These are phyloP conservation scores for Ustilaginoidea virens DNA, from an alignment of 2,329 filamentous ascomycete species.

Conservation along the genomic window DNA sequence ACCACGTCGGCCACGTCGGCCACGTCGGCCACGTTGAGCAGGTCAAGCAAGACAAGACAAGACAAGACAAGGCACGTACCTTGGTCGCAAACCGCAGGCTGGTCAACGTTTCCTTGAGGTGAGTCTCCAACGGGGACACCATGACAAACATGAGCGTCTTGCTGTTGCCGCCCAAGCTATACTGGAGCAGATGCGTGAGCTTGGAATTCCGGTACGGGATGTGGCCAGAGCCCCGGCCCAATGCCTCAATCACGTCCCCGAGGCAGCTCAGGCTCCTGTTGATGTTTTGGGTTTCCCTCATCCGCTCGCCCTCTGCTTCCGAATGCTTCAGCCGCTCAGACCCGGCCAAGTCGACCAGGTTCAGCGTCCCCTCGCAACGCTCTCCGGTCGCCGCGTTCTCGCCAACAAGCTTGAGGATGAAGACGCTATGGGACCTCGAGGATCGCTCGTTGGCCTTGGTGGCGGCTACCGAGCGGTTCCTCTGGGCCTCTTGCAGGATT, in stretches of 20 bases:
- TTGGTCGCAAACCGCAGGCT: conserved; percentile 94
- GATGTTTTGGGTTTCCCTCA: conserved; percentile 93
- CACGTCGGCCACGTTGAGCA: no score
- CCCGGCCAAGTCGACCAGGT: conserved; percentile 88
- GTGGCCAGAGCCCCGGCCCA: conserved; percentile 73
- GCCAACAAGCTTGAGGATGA: conserved; percentile 70
- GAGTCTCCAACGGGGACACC: conserved; percentile 81
- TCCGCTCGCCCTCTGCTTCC: conserved; percentile 68
- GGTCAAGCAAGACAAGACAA: no score
- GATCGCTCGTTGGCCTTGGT: conserved; percentile 97
- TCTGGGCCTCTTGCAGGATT: conserved; percentile 66
- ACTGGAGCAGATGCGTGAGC: conserved; percentile 89
- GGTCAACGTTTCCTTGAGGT: conserved; percentile 83
- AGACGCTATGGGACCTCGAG: conserved; percentile 88
- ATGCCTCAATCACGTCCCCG: conserved; percentile 83
- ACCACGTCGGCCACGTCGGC: no score
- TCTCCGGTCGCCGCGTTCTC: conserved; percentile 63
- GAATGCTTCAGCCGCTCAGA: conserved; percentile 83
- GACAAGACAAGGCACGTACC: conserved; percentile 45
- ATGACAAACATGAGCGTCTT: conserved; percentile 99
- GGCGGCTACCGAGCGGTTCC: conserved; percentile 81
- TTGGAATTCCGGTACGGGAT: conserved; percentile 95
- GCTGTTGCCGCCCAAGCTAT: conserved; percentile 84
- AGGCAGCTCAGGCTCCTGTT: conserved; percentile 88
- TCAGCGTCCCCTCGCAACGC: conserved; percentile 81